Evolutionary conservation across 176 grass and related monocot genomes (phyloP).

Genomic region (Bonia amplexicaulis): DNA sequence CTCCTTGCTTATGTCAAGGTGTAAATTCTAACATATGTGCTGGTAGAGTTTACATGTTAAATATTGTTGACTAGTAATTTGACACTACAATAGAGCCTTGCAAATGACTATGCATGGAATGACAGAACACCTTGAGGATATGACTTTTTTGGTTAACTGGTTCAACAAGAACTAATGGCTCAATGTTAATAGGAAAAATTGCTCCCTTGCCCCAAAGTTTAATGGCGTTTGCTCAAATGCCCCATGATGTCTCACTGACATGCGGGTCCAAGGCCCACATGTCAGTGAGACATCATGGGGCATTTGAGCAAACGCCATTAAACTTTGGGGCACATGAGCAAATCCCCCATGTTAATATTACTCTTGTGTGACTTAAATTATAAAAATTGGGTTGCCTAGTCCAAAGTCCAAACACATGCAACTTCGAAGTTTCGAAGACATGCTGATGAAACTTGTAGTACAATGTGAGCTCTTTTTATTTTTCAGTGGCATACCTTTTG

Average conservation of each 20-base stretch:
- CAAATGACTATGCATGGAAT: background rate
- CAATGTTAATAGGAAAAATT: background rate
- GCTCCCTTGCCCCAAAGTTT: too few species aligned
- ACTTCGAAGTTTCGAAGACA: background rate
- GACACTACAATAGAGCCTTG: background rate
- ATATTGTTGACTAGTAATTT: background rate
- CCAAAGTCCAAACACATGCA: background rate
- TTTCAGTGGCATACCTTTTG: background rate
- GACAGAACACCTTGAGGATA: background rate
- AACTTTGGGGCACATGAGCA: too few species aligned
- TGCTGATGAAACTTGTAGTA: background rate
- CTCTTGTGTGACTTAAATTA: background rate
- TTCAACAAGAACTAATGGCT: background rate
- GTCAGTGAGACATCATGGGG: too few species aligned
- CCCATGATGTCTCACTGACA: too few species aligned
- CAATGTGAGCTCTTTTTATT: background rate
- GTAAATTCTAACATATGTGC: constrained; percentile 14
- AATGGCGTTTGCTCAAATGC: too few species aligned
- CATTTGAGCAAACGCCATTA: too few species aligned
- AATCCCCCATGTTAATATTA: background rate
- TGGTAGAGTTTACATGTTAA: constrained; percentile 18
- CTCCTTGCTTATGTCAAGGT: background rate
- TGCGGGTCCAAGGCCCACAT: too few species aligned
- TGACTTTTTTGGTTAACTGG: background rate
- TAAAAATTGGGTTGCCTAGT: background rate